Evolutionary conservation across 257 asterid genomes (phyloP), one percentile per base, ranked within the genome.

Genomic region (Capsicum chinense): DNA sequence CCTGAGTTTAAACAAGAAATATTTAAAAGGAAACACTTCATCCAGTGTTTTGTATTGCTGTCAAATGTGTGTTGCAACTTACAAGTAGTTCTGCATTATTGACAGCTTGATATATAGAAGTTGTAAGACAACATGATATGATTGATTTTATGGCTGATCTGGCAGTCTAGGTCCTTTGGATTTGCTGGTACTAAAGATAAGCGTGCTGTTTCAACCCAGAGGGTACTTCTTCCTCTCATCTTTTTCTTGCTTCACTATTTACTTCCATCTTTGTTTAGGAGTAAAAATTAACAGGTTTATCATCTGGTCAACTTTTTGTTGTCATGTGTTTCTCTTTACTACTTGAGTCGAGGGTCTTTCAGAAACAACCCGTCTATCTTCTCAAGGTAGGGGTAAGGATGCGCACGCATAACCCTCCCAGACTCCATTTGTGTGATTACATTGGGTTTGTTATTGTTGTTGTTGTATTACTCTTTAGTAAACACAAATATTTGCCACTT

Each of bases 131-230:
- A 15, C 50, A 78, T 26, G 6, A 50, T 50, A 21, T 89, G 60
- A 60, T 79, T 71, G 79, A 19, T 85, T 58, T 79, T 84, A 57
- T 84, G 16, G 68, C 63, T 90, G 88, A 16, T 79, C 78, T 90
- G 89, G 88, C 98, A 94, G 98, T 93, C 95, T 78, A 92, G 94
- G 87, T 93, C 98, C 52, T 96, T 96, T 68, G 98, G 98, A 42
- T 96, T 94, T 91, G 92, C 98, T 85, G 99, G 99, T 87, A 96
- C 99, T 17, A 96, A 96, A 88, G 99, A 96, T 87, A 96, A 96
- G 86, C 98, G 98, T 79, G 84, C 98, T 59, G 94, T 94, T 33
- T 80, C 99, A 56, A 94, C 97, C 88, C 99, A 96, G 88, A 92
- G 94, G 99, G 99, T 96, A 90, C 50, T 79, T 66, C 86, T 83